Conservation (phyloP, 2,329 filamentous ascomycete species). For the Ophiostoma tasmaniense region DNA sequence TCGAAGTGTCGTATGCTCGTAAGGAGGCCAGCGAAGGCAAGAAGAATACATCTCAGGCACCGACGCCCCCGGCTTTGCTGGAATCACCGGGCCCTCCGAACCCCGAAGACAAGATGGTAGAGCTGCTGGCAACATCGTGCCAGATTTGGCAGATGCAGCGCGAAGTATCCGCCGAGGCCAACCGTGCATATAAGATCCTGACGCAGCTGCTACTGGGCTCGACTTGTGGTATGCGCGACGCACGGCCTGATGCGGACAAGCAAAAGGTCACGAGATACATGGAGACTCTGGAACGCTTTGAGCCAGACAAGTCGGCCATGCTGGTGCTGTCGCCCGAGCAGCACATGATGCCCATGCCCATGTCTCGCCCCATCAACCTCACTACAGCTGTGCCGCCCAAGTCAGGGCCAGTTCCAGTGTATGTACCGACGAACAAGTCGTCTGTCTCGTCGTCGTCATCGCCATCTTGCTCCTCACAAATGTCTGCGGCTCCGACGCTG, state of each 20-base stretch:
- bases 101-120: conserved; percentile 21
- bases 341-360: conserved; percentile 7
- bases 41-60: background rate
- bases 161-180: conserved; percentile 24
- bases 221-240: background rate
- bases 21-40: conserved; percentile 15
- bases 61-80: background rate
- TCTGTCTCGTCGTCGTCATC: background rate
- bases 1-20: conserved; percentile 27
- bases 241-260: background rate
- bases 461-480: background rate
- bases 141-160: conserved; percentile 25
- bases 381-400: conserved; percentile 2
- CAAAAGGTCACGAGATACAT: background rate
- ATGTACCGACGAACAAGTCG: background rate
- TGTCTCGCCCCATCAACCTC: background rate
- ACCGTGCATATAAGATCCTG: conserved; percentile 27
- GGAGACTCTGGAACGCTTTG: background rate
- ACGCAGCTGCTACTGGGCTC: conserved; percentile 24
- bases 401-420: background rate
- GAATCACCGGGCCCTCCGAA: background rate
- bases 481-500: background rate
- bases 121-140: conserved; percentile 25
- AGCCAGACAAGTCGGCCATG: background rate
- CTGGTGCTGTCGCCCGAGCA: background rate